Base-by-base conservation (phyloP, 1,139 yeast genomes). In the Magnusiomyces suaveolens region DNA sequence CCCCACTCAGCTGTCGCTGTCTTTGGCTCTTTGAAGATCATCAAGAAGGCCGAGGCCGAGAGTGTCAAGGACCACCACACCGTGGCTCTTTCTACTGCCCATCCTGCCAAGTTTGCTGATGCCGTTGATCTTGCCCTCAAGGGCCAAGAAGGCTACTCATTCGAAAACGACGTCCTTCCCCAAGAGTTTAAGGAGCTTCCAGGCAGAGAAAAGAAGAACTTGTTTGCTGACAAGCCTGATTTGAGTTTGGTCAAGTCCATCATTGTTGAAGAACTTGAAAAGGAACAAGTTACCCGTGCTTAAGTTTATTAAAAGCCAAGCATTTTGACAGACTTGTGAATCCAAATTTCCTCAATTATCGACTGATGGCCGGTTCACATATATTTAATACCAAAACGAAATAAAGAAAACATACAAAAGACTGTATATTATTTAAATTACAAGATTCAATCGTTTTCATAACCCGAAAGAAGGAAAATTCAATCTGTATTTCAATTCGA, bases 1-100 rank as follows among this genome's bases (percentile, higher is more conserved):
- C 99, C 99, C 53, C 99, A 92, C 69, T 80, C 96, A 47, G 90
- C 99, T 36, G 96, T 92, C 54, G 98, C 97, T 66, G 85, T 94
- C 50, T 79, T 83, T 56, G 84, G 95, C 29, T 76, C 94, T 41
- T 78, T 84, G 63, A 76, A 83, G 62, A 76, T 80, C 64, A 79
- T 83, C 56, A 75, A 72, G 12, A 61, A 51, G 63, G 74, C 75
- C 44, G 70, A 63, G n/a, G 62, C 70, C 21, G 66, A 73, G 32
- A 26, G 25, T 12, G 33, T 44, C 25, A 12, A 36, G 6, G 48
- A 29, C 23, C 48, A 46, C 48, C 69, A 73, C 54, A 87, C 87
- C 69, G 78, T 92, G 52, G 87, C 96, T 3, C 80, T 92, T 58
- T 86, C 97, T 1, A 92, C 98, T 48, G 98, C 98, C 6, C 98